phyloP scores from a whole-genome alignment of 2,329 filamentous ascomycete species.

The Exophiala lecanii-corni region DNA sequence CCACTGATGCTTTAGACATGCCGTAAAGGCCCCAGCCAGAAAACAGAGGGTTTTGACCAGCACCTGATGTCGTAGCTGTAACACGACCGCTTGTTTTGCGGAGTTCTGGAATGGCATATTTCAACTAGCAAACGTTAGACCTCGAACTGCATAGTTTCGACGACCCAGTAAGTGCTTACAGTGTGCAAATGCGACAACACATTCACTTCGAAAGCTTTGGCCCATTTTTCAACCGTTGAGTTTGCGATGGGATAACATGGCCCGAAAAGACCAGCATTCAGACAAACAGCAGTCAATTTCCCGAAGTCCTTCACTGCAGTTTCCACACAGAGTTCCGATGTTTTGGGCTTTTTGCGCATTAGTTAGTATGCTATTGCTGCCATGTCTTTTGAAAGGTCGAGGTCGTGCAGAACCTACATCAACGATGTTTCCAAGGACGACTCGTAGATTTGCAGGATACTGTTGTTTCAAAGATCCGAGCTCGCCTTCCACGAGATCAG shows the following conservation, averaged over 20 bases:
- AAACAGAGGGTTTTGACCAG: conserved; percentile 58
- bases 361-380: background rate
- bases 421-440: background rate
- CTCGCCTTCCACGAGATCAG: background rate
- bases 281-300: background rate
- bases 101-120: conserved; percentile 57
- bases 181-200: conserved; percentile 2
- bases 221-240: background rate
- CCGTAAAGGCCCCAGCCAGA: conserved; percentile 75
- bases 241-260: background rate
- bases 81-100: conserved; percentile 65
- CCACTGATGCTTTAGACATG: conserved; percentile 74
- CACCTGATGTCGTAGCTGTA: conserved; percentile 74
- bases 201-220: background rate
- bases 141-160: background rate
- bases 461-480: background rate
- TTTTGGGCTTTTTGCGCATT: background rate
- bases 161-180: background rate
- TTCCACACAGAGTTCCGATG: background rate
- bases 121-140: background rate
- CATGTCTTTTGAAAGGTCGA: background rate
- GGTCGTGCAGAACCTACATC: background rate
- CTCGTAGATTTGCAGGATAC: background rate
- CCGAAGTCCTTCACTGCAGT: background rate
- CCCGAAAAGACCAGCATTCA: background rate